Evolutionary conservation across 2,329 filamentous ascomycete genomes (phyloP).

Genomic region (Penicillium vulpinum): DNA sequence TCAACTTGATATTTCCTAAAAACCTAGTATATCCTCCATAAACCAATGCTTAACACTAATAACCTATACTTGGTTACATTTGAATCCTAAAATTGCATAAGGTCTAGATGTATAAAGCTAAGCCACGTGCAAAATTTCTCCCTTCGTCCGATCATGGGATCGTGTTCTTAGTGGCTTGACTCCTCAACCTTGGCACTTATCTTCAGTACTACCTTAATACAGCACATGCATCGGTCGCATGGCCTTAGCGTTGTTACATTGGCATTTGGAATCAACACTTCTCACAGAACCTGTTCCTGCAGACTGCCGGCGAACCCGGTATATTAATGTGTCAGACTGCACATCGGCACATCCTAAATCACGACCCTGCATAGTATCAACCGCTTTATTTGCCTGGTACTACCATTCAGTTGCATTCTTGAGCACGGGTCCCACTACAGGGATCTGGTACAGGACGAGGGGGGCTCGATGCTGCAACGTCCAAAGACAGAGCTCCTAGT

Average conservation of each 20-base stretch:
- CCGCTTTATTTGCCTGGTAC: background rate
- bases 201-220: background rate
- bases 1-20: no score
- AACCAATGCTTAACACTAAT: background rate
- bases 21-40: background rate
- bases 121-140: background rate
- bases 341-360: background rate
- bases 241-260: conserved; percentile 24
- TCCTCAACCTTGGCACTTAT: no score
- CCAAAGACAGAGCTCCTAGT: background rate
- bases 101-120: background rate
- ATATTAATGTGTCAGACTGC: background rate
- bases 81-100: background rate
- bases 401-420: background rate
- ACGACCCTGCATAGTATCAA: background rate
- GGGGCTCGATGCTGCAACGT: background rate
- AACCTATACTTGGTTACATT: background rate
- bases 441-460: background rate
- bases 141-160: background rate
- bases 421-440: background rate
- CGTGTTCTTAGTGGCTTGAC: background rate
- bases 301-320: background rate
- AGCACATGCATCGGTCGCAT: conserved; percentile 22
- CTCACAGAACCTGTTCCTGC: conserved; percentile 18
- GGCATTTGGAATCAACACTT: background rate